Conservation (phyloP, 2,329 filamentous ascomycete genomes). For the Diplocarpon rosae region DNA sequence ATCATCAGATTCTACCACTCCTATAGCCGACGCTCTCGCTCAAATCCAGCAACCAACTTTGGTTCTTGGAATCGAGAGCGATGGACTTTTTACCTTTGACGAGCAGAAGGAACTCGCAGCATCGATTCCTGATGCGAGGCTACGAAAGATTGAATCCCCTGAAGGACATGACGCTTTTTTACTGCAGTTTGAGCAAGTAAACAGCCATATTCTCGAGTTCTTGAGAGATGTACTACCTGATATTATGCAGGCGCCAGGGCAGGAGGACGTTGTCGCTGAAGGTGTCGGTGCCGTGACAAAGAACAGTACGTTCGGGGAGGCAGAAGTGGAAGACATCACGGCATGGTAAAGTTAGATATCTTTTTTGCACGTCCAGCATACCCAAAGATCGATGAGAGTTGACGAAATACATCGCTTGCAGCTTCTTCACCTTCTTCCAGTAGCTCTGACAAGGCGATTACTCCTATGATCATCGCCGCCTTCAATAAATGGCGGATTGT, state of each 20-base stretch:
- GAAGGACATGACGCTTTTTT: slow-evolving; percentile 96
- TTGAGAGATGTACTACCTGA: slow-evolving; percentile 73
- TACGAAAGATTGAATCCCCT: slow-evolving; percentile 83
- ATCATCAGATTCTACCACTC: slow-evolving; percentile 28
- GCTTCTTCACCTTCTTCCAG: too few relatives aligned
- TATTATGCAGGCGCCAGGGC: slow-evolving; percentile 62
- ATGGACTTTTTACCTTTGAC: slow-evolving; percentile 92
- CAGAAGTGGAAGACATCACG: slow-evolving; percentile 91
- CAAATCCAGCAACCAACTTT: slow-evolving; percentile 82
- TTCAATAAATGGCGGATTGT: too few relatives aligned
- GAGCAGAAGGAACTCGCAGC: slow-evolving; percentile 89
- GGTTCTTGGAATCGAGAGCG: slow-evolving; percentile 87
- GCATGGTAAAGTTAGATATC: slow-evolving; percentile 52
- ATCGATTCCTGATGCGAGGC: slow-evolving; percentile 62
- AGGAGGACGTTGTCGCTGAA: slow-evolving; percentile 30
- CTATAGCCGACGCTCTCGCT: slow-evolving; percentile 62
- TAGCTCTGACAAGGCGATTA: too few relatives aligned
- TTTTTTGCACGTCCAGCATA: not conserved
- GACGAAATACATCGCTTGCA: too few relatives aligned
- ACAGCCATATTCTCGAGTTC: slow-evolving; percentile 75
- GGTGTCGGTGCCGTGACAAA: slow-evolving; percentile 59
- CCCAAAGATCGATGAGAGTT: not conserved
- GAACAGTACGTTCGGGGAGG: slow-evolving; percentile 88
- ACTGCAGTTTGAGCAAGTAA: slow-evolving; percentile 95
- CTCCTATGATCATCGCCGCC: too few relatives aligned